phyloP scores from a whole-genome alignment of 306 rosid species.

The Luffa acutangula region DNA sequence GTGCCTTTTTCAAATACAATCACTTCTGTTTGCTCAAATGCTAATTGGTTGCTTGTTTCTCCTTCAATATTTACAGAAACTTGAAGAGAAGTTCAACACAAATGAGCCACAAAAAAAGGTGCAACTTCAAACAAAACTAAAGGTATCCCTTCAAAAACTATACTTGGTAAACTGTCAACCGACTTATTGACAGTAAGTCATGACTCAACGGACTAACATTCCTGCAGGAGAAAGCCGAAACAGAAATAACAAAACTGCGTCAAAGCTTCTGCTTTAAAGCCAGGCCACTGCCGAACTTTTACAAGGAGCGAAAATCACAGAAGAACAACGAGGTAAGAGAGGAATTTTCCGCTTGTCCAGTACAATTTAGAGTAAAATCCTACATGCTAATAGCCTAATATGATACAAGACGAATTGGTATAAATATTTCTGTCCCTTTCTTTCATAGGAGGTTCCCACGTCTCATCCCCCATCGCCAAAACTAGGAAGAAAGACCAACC shows the following conservation, averaged over 20 bases:
- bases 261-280: slow-evolving; percentile 91
- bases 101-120: slow-evolving; percentile 43
- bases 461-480: slow-evolving; percentile 33
- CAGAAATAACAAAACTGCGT: slow-evolving; percentile 55
- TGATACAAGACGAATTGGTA: not conserved
- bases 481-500: slow-evolving; percentile 30
- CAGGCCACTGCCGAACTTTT: slow-evolving; percentile 85
- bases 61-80: slow-evolving; percentile 38
- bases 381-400: not conserved
- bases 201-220: not conserved
- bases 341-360: slow-evolving; percentile 20
- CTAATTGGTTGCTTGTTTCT: not conserved
- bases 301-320: slow-evolving; percentile 52
- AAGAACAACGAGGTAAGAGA: slow-evolving; percentile 26
- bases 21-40: not conserved
- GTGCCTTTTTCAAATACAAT: not conserved
- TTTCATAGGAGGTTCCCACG: slow-evolving; percentile 30
- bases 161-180: not conserved
- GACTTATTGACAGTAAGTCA: not conserved
- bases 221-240: slow-evolving; percentile 67
- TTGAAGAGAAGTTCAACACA: slow-evolving; percentile 87
- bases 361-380: not conserved
- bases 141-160: slow-evolving; percentile 24
- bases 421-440: not conserved
- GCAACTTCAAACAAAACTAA: slow-evolving; percentile 52